Evolutionary conservation across 208 protist species (phyloP).

Genomic region (Leishmania amazonensis): DNA sequence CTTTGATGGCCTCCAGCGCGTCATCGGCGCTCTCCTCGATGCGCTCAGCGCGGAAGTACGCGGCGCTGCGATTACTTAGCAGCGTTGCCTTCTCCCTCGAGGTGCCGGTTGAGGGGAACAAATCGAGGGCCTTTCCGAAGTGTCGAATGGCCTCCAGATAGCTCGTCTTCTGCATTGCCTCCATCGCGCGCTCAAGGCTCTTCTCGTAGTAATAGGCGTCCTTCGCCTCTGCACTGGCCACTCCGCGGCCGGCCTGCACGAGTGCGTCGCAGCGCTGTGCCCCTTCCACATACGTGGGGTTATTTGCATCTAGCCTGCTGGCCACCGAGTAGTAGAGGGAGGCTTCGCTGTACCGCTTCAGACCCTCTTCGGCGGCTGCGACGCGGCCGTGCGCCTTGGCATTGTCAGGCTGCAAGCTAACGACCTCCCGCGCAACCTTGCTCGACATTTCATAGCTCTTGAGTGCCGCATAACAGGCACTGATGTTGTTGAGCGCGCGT

Average conservation of each 20-base stretch:
- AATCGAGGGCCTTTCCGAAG: slow-evolving; percentile 78
- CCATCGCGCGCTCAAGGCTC: slow-evolving; percentile 67
- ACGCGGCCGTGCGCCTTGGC: slow-evolving; percentile 61
- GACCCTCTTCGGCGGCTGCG: slow-evolving; percentile 71
- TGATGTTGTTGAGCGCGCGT: slow-evolving; percentile 81
- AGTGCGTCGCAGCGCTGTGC: slow-evolving; percentile 46
- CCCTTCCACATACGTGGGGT: slow-evolving; percentile 34
- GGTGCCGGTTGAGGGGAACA: slow-evolving; percentile 30
- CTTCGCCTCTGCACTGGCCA: slow-evolving; percentile 38
- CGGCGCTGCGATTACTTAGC: slow-evolving; percentile 77
- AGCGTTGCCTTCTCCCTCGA: slow-evolving; percentile 56
- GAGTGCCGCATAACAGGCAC: slow-evolving; percentile 72
- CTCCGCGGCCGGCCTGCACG: slow-evolving; percentile 39
- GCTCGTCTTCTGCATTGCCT: slow-evolving; percentile 65
- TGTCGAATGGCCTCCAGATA: slow-evolving; percentile 76
- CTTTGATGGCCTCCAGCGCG: slow-evolving; percentile 41
- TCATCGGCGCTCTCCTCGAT: slow-evolving; percentile 66
- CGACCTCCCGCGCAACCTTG: slow-evolving; percentile 45
- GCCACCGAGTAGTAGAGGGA: slow-evolving; percentile 42
- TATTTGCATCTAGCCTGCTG: slow-evolving; percentile 33
- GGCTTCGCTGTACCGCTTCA: slow-evolving; percentile 75
- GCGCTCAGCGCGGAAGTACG: slow-evolving; percentile 47
- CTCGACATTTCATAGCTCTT: slow-evolving; percentile 62
- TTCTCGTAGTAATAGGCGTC: slow-evolving; percentile 83
- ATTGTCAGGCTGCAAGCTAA: slow-evolving; percentile 52